Percentiles rank a stretch among this genome's conserved stretches.
phyloP scores from a whole-genome alignment of 2,329 filamentous ascomycete species.

The Trichoderma gracile region DNA sequence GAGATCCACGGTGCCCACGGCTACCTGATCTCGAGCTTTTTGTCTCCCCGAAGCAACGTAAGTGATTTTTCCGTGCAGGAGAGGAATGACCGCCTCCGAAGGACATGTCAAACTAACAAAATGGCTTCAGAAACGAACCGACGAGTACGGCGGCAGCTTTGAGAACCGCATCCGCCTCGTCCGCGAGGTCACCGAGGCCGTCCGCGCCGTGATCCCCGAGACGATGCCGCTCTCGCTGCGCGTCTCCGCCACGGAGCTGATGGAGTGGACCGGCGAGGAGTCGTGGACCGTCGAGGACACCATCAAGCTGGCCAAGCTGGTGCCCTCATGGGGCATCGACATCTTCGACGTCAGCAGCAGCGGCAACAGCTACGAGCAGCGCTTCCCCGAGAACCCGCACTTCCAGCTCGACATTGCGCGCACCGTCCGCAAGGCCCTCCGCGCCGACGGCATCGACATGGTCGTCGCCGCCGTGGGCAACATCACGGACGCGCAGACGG shows the following conservation, averaged over 20 bases:
- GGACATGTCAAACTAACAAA: neutral
- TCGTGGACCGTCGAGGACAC: constrained; percentile 71
- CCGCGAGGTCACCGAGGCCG: constrained; percentile 52
- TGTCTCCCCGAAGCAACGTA: constrained; percentile 59
- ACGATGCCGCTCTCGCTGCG: constrained; percentile 59
- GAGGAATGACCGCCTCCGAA: too few species aligned
- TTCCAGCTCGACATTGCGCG: constrained; percentile 77
- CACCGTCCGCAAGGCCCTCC: constrained; percentile 67
- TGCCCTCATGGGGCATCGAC: constrained; percentile 75
- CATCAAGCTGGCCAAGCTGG: constrained; percentile 65
- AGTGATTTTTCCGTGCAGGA: constrained; percentile 27
- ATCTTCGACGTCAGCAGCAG: constrained; percentile 79
- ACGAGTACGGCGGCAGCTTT: constrained; percentile 65
- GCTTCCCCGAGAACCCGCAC: constrained; percentile 62
- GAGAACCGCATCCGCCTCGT: constrained; percentile 66
- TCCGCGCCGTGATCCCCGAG: constrained; percentile 54
- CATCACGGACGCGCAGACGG: constrained; percentile 69
- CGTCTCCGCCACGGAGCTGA: constrained; percentile 64
- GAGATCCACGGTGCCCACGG: constrained; percentile 68
- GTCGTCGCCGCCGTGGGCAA: constrained; percentile 73
- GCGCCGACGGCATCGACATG: constrained; percentile 51
- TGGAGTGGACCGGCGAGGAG: constrained; percentile 49
- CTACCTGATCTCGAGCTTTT: constrained; percentile 67
- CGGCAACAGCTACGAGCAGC: constrained; percentile 65
- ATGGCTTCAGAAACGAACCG: constrained; percentile 52